Base-by-base conservation (phyloP, 2,329 filamentous ascomycete species). In the Exserohilum rostratum region DNA sequence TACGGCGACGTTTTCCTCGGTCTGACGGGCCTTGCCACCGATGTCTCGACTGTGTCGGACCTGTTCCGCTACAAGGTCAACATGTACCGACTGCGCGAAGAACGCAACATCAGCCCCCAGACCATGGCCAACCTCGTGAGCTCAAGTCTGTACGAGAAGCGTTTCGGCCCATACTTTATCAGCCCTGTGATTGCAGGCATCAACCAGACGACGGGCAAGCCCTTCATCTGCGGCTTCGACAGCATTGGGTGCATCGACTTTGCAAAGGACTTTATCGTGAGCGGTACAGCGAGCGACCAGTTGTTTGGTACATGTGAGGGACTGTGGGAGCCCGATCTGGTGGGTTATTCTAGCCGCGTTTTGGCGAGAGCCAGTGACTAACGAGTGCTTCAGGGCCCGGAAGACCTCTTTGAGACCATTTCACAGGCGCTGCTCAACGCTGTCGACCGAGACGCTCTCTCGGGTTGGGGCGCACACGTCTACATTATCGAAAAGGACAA, bases 401-500 rank as follows among this genome's bases (percentile, higher is more conserved):
- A 99, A 65, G 93, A 96, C 69, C 87, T 99, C 46, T 99, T 99
- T 80, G 95, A 99, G 82, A 99, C 95, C 60, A 91, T 98, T 75
- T 98, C 95, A 43, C 95, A 99, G 80, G 88, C 93, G 47, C 84
- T 99, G 57, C 84, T 99, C 67, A 98, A 96, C 78, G 95, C 95
- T 56, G 91, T 98, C 54, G 95, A 99, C 79, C 86, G 95, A 80
- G 95, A 99, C 79, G 95, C 95, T 48, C 83, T 99, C 61, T 97
- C 93, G 33, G 95, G 95, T 63, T 98, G 95, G 95, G 95, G 95
- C 75, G 95, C 95, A 34, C 92, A 99, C 75, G 95, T 99, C 68
- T 99, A 98, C 82, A 96, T 99, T 74, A 96, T 99, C 77, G 95
- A 98, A 84, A 99, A 99, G 86, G 93, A 96, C 82, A 98, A 98